A percentile compares a stretch with the other conserved stretches of the same genome.
phyloP scores from a whole-genome alignment of 192 early-diverging fungal genomes.

The Piromyces sp. region DNA sequence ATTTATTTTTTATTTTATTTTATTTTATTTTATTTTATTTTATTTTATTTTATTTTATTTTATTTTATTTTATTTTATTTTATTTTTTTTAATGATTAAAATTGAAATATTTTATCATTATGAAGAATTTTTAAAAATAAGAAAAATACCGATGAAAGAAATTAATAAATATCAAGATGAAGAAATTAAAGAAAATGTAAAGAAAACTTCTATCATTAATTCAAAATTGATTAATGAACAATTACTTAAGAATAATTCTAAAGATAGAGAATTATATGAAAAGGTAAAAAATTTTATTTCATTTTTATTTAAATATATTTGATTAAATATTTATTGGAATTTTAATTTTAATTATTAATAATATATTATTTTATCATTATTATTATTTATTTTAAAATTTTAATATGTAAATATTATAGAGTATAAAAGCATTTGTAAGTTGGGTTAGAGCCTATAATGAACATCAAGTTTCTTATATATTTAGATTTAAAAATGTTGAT shows the following conservation, averaged over 20 bases:
- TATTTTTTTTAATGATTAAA: no score
- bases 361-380: no score
- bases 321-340: not conserved
- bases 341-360: no score
- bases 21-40: no score
- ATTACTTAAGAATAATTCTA: conserved; percentile 20
- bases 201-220: conserved; percentile 7
- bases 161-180: conserved; percentile 2
- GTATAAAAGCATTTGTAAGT: conserved; percentile 69
- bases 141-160: conserved; percentile 64
- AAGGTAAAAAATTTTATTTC: conserved; percentile 31
- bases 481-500: conserved; percentile 69
- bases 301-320: no score
- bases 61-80: no score
- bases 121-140: conserved; percentile 55
- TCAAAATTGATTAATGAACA: conserved; percentile 8
- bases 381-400: no score
- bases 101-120: no score
- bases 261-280: conserved; percentile 28
- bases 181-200: conserved; percentile 7
- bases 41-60: no score
- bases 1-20: no score
- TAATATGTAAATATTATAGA: no score
- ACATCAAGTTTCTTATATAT: conserved; percentile 86
- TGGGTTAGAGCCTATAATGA: conserved; percentile 83